Conservation (phyloP, 345 rosid genomes). For the Aegle marmelos region DNA sequence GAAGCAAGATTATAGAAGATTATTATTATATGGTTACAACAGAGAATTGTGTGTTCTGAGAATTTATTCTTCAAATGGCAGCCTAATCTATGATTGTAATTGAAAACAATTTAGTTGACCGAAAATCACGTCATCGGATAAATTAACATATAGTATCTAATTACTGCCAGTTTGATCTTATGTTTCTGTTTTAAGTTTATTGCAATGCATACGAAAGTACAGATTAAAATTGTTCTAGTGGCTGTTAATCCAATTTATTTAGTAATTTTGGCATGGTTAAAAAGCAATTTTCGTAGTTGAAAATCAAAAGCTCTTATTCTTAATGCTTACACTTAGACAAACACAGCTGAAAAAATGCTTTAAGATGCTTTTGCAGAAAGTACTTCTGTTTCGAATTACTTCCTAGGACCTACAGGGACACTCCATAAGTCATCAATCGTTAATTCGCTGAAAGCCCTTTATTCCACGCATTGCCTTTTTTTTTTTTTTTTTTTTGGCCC, state of each 20-base stretch:
- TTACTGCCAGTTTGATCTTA: neutral
- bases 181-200: neutral
- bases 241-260: neutral
- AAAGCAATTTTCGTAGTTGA: too few relatives aligned
- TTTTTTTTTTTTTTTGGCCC: too few relatives aligned
- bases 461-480: neutral
- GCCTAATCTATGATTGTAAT: conserved; percentile 8
- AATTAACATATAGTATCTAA: neutral
- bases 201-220: neutral
- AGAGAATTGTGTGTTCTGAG: neutral
- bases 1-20: neutral
- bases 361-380: too few relatives aligned
- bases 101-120: conserved; percentile 6
- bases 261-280: too few relatives aligned
- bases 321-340: too few relatives aligned
- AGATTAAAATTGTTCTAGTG: neutral
- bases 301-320: too few relatives aligned
- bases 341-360: too few relatives aligned
- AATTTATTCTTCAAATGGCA: neutral
- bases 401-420: too few relatives aligned
- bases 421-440: too few relatives aligned
- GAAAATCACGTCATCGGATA: neutral
- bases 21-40: neutral
- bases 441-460: too few relatives aligned
- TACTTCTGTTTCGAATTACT: too few relatives aligned